Evolutionary conservation across 164 flowering plant genomes (phyloP), one percentile per base, ranked within the genome.

Genomic region (Akebia trifoliata): DNA sequence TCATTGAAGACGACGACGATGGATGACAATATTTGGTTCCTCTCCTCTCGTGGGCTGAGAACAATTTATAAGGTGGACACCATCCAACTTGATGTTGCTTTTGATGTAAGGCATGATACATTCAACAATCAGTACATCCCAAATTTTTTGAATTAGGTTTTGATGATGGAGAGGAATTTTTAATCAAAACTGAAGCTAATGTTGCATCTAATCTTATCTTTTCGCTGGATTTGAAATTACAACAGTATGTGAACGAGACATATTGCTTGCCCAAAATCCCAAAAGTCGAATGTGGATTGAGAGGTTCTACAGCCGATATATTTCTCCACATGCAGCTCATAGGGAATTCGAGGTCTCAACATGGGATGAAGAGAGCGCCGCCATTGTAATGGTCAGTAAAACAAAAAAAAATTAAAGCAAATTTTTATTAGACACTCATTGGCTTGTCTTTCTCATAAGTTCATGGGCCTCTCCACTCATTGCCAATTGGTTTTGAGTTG

Each of bases 351-450:
- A 62, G 30, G 77, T 75, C 40, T 76, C 83, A 0, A 74, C 83
- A 0, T 79, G 66, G 7, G 90, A 84, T 44, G 77, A 71, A 67
- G 85, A 81, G 59, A 80, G 81, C 28, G 61, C 75, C 1, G 85
- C 81, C 4, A 54, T 80, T 0, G 60, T 79, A 20, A 70, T 79
- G 79, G 82, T 77, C 0, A 56, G 72, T 40, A 6, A 35, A 20
- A 25, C 11, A 17, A 22, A 1, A 18, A 10, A 2, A 34, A 62
- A 1, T 24, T 4, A 20, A 47, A 28, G 2, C 14, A 43, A n/a
- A 2, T 14, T 14, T 6, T 15, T 17, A 8, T 17, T 4, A 3
- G 8, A 29, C 5, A 10, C 4, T 17, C n/a, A n/a, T n/a, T n/a
- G n/a, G n/a, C n/a, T n/a, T n/a, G n/a, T n/a, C n/a, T n/a, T n/a